Percentiles rank a stretch among this genome's conserved stretches.
These are phyloP conservation scores for Lichtheimia ornata DNA, from an alignment of 371 early-diverging fungal species.

Conservation along the genomic window DNA sequence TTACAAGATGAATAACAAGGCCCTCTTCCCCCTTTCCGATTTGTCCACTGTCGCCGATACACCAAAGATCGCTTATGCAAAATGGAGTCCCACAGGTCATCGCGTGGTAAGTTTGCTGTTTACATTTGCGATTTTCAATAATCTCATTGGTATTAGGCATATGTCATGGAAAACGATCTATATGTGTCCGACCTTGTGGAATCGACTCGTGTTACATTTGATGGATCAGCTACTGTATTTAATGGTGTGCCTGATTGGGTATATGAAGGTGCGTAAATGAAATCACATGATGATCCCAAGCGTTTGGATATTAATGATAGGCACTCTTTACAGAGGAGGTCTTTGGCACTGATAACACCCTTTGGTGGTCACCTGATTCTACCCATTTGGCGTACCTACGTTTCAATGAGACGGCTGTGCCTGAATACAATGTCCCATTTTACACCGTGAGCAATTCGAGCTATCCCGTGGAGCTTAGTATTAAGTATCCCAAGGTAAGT, in stretches of 20 bases:
- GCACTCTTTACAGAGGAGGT: conserved; percentile 74
- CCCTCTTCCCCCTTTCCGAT: conserved; percentile 60
- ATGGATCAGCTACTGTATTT: conserved; percentile 82
- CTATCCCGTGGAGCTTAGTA: conserved; percentile 73
- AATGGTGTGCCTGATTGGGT: conserved; percentile 98
- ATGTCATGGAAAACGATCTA: conserved; percentile 87
- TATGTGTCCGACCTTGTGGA: conserved; percentile 71
- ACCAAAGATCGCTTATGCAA: conserved; percentile 61
- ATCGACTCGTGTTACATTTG: conserved; percentile 78
- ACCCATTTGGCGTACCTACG: conserved; percentile 80
- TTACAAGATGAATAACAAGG: conserved; percentile 62
- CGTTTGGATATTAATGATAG: neutral
- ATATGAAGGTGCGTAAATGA: conserved; percentile 63
- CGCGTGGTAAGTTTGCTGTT: conserved; percentile 45
- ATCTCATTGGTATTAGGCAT: conserved; percentile 48
- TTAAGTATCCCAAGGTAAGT: conserved; percentile 86
- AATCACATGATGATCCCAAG: neutral
- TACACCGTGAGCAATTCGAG: conserved; percentile 56
- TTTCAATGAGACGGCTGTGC: conserved; percentile 84
- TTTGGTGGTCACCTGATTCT: conserved; percentile 94
- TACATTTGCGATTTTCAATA: neutral
- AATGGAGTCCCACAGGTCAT: conserved; percentile 84
- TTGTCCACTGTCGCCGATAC: conserved; percentile 29
- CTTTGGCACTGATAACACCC: conserved; percentile 60
- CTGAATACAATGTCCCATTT: conserved; percentile 72